Percentiles rank a stretch among this genome's conserved stretches.
Conservation (phyloP, 2,329 filamentous ascomycete genomes). For the Cercospora citrullina region DNA sequence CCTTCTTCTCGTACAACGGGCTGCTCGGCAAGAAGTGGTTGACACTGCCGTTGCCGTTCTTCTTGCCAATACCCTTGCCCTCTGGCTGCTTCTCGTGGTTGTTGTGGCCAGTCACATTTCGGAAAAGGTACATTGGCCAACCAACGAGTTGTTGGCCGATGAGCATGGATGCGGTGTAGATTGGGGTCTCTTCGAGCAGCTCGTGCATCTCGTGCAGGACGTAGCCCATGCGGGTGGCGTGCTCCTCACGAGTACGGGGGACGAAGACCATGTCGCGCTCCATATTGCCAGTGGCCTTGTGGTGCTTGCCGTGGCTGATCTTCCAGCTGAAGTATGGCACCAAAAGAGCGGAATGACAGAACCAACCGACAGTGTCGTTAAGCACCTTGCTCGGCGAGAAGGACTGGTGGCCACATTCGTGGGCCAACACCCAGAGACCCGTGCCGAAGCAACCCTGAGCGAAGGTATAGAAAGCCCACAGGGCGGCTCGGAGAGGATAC, state of each 20-base stretch:
- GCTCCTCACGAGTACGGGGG: constrained; percentile 84
- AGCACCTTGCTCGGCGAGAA: constrained; percentile 90
- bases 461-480: constrained; percentile 71
- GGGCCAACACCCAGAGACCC: constrained; percentile 92
- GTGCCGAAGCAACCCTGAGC: constrained; percentile 91
- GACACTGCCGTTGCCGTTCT: constrained; percentile 79
- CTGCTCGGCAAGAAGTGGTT: constrained; percentile 92
- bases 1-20: constrained; percentile 87
- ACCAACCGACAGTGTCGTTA: constrained; percentile 90
- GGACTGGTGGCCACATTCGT: constrained; percentile 96
- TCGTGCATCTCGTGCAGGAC: constrained; percentile 80
- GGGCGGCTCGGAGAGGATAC: constrained; percentile 62
- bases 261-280: constrained; percentile 99
- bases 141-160: constrained; percentile 84
- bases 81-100: constrained; percentile 87
- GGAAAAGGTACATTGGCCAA: constrained; percentile 88
- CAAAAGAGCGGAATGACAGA: constrained; percentile 82
- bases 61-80: constrained; percentile 90
- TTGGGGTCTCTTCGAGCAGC: constrained; percentile 91
- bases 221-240: constrained; percentile 71
- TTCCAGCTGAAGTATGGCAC: constrained; percentile 99
- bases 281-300: constrained; percentile 97
- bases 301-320: constrained; percentile 98
- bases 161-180: constrained; percentile 72
- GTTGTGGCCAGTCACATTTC: constrained; percentile 96